Base-by-base conservation (phyloP, 306 rosid species). In the Quercus cerris region DNA sequence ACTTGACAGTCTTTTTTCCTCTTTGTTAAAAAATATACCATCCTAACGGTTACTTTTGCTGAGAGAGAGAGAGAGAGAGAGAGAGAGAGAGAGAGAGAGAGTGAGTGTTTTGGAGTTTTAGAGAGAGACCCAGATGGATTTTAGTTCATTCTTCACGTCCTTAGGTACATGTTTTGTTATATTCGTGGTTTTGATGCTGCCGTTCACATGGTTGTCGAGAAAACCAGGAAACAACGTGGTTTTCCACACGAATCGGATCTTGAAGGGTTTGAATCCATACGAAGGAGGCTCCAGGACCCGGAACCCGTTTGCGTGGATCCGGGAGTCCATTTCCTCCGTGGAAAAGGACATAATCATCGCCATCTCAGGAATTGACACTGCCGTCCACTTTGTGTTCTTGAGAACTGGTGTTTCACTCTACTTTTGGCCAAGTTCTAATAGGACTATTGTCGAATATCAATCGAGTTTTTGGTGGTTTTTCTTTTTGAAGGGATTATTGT, bases 381-480 rank as follows among this genome's bases (percentile, higher is more conserved):
- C 97, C 22, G 99, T 93, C 1, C 89, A 93, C 93, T 96, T 89
- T 35, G 97, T 93, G 78, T 93, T 96, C 77, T 66, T 93, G 77
- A 54, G 77, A 89, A 90, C 97, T 11, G 98, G 46, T 38, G 99
- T 92, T 79, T 74, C 86, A 68, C 27, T 23, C 25, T 62, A 22
- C 10, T 38, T 70, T 8, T 23, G 12, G 23, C 7, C 6, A 49
- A 76, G 11, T 27, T 62, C 17, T 13, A 2, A 13, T 12, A 38
- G 11, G 3, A 38, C 11, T 0, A 38, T 38, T 8, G 46, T 38
- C 11, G 3, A 38, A 38, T 38, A 38, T 38, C 11, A 2, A 38
- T 38, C 46, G 11, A 2, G 46, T 38, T 38, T 38, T 38, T 38
- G 11, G 11, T 38, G 11, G 46, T 38, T 38, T 38, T 78, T 52